A percentile compares a stretch with the other conserved stretches of the same genome.
phyloP scores from a whole-genome alignment of 1,139 yeast species.

The Trichomonascaceae sp. region DNA sequence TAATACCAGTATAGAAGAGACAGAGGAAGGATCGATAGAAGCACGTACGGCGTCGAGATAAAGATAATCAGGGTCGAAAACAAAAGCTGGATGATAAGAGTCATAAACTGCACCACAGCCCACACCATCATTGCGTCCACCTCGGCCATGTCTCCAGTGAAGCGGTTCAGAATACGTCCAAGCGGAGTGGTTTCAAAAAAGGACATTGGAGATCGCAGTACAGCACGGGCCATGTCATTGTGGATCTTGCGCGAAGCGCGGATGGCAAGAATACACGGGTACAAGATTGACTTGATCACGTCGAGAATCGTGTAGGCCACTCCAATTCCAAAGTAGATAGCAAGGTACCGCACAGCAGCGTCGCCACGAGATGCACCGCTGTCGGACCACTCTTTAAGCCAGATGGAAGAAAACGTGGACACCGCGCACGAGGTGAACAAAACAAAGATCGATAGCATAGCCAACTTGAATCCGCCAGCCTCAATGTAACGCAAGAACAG shows the following conservation, averaged over 20 bases:
- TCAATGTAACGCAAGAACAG: slow-evolving; percentile 71
- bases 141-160: slow-evolving; percentile 84
- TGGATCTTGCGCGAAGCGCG: slow-evolving; percentile 71
- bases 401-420: slow-evolving; percentile 54
- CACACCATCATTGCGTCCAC: slow-evolving; percentile 62
- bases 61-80: slow-evolving; percentile 73
- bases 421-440: slow-evolving; percentile 41
- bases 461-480: slow-evolving; percentile 69
- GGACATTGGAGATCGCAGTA: slow-evolving; percentile 88
- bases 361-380: slow-evolving; percentile 48
- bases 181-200: slow-evolving; percentile 96
- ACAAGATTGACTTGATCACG: slow-evolving; percentile 50
- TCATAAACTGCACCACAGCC: slow-evolving; percentile 30
- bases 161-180: slow-evolving; percentile 86
- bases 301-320: slow-evolving; percentile 45
- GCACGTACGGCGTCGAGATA: slow-evolving; percentile 78
- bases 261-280: slow-evolving; percentile 76
- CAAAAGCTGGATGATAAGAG: slow-evolving; percentile 22
- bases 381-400: slow-evolving; percentile 98
- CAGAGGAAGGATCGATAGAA: slow-evolving; percentile 59
- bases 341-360: slow-evolving; percentile 49
- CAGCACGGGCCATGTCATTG: slow-evolving; percentile 63
- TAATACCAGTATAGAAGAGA: slow-evolving; percentile 62
- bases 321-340: slow-evolving; percentile 64
- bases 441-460: slow-evolving; percentile 38